phyloP scores from a whole-genome alignment of 176 grass and related monocot genomes.

The Hsuehochloa calcarea region DNA sequence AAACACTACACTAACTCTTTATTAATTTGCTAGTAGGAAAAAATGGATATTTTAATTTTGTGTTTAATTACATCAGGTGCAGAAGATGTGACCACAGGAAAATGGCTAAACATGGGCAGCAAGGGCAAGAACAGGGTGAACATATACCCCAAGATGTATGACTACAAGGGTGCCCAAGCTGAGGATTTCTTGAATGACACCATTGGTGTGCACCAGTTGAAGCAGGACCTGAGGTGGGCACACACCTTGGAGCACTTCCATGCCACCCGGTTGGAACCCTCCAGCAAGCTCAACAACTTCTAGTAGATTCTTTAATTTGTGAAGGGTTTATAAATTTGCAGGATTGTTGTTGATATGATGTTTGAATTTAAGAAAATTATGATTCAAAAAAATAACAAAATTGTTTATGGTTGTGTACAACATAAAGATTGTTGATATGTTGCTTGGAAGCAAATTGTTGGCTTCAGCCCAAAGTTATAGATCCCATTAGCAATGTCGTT shows the following conservation, averaged over 20 bases:
- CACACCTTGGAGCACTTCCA: slow-evolving; percentile 69
- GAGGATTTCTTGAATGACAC: slow-evolving; percentile 64
- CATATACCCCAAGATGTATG: slow-evolving; percentile 65
- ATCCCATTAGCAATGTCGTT: not conserved
- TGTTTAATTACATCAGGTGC: slow-evolving; percentile 14
- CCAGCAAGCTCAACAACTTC: slow-evolving; percentile 26
- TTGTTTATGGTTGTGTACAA: not conserved
- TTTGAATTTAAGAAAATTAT: not conserved
- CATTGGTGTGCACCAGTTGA: slow-evolving; percentile 73
- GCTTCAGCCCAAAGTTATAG: not conserved
- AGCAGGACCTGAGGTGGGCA: slow-evolving; percentile 51
- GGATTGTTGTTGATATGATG: not conserved
- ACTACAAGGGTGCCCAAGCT: slow-evolving; percentile 44
- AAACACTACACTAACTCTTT: no score
- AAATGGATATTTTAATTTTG: not conserved
- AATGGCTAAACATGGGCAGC: slow-evolving; percentile 62
- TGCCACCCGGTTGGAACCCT: slow-evolving; percentile 35
- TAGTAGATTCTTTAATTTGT: not conserved
- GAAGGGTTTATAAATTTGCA: not conserved
- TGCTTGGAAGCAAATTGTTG: not conserved
- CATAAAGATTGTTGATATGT: not conserved
- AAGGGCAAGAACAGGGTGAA: slow-evolving; percentile 68
- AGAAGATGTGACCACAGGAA: slow-evolving; percentile 62
- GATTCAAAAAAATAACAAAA: not conserved
- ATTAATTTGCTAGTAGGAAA: not conserved